A percentile compares a stretch with the other conserved stretches of the same genome.
Conservation (phyloP, 495 filamentous ascomycete genomes). For the Patellaria atrata region DNA sequence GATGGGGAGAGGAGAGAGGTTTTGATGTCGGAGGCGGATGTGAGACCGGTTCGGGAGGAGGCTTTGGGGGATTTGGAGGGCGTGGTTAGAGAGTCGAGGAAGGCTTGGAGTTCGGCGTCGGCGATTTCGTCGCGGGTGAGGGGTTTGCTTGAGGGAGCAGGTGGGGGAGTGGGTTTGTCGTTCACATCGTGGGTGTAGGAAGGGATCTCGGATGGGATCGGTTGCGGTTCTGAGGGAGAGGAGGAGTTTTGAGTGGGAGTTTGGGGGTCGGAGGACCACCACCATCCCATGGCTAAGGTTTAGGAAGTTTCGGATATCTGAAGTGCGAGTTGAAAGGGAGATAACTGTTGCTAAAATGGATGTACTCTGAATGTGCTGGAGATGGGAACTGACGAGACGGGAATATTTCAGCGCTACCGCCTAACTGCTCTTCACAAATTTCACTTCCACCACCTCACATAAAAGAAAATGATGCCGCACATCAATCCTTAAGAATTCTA, state of each 20-base stretch:
- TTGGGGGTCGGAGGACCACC: conserved; percentile 18
- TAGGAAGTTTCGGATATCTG: too few relatives aligned
- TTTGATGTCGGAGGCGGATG: conserved; percentile 5
- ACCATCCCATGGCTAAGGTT: conserved; percentile 28
- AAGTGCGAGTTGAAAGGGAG: too few relatives aligned
- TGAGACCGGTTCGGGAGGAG: conserved; percentile 2
- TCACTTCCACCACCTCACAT: too few relatives aligned
- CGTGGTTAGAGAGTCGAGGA: conserved; percentile 38
- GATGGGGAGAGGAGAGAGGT: conserved; percentile 3
- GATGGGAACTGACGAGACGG: too few relatives aligned
- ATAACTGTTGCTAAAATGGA: too few relatives aligned
- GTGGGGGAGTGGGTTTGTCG: conserved; percentile 7
- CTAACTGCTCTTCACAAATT: too few relatives aligned
- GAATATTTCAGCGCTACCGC: too few relatives aligned
- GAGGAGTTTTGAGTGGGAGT: conserved; percentile 3
- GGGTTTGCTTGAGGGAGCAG: conserved; percentile 15
- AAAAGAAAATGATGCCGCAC: too few relatives aligned
- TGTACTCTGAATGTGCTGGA: too few relatives aligned
- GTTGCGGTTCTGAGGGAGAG: conserved; percentile 6
- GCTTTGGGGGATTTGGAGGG: conserved; percentile 5
- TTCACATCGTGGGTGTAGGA: too few relatives aligned
- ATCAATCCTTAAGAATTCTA: too few relatives aligned
- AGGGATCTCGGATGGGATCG: conserved; percentile 3
- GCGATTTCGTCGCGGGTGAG: conserved; percentile 42
- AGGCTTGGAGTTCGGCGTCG: conserved; percentile 44